Base-by-base conservation (phyloP, 2,329 filamentous ascomycete species). In the Aspergillus neoniger region DNA sequence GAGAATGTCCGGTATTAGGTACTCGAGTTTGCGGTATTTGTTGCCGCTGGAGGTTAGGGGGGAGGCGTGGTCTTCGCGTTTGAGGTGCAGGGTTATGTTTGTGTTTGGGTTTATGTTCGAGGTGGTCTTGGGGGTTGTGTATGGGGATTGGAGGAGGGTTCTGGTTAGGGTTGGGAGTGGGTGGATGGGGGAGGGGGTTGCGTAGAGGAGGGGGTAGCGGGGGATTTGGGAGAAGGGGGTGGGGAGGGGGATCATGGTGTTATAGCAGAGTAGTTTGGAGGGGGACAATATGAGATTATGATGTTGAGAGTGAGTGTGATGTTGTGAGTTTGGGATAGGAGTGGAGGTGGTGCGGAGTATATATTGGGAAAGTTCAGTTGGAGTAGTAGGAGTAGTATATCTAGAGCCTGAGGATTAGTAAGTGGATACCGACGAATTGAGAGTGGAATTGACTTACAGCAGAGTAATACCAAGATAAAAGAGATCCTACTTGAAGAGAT, bases 11-110 rank as follows among this genome's bases (percentile, higher is more conserved):
- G 74, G 74, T 5, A 75, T 62, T 43, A 76, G 71, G 61, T 76
- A 76, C 63, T 76, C 74, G 32, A 76, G 67, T 62, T 76, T 76
- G 57, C 74, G 72, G 65, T 76, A 76, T 66, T 76, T 76, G 66
- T 76, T 76, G 14, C 74, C 74, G 28, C 73, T 61, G 57, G 69
- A 72, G 52, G 73, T 69, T 30, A 76, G 67, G 6, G 73, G 72
- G 17, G 72, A 70, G 54, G 66, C 64, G 43, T 76, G 74, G 65
- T 76, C 74, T 67, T 76, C 74, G 28, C 74, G 67, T 64, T 76
- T 76, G 51, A 67, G 58, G 65, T 67, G 72, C 54, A 76, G 56
- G 50, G 65, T 62, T 48, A 73, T 66, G 25, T 19, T 43, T 44
- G 12, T 17, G 12, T 10, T 25, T 25, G 7, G 8, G 25, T 25